Base-by-base conservation (phyloP, 2,329 filamentous ascomycete genomes). In the Colletotrichum camelliae region DNA sequence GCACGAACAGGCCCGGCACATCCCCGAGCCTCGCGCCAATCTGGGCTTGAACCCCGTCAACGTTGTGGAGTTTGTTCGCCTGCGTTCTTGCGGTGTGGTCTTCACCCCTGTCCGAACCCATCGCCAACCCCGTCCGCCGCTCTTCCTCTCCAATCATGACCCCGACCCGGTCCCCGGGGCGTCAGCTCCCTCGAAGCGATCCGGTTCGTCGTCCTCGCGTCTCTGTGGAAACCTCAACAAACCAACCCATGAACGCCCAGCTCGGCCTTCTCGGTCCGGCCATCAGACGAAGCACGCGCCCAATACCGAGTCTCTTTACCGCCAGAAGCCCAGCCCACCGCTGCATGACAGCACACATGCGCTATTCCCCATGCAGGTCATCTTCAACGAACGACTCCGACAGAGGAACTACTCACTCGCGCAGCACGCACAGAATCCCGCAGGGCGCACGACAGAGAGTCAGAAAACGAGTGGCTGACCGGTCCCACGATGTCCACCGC, bases 81-180 rank as follows among this genome's bases (percentile, higher is more conserved):
- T 71, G 9, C 69, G 39, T 29, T 75, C 69, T 75, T 75, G 73
- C 73, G 73, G 73, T 75, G 73, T 72, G 69, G 55, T 55, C 31
- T 21, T 43, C 9, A 31, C 9, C 73, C 70, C 21, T 65, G 74
- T 65, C 65, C 18, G 7, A 60, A 37, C n/a, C 10, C 57, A 8
- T 21, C 7, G 64, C 70, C 70, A 58, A 52, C 70, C 61, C 52
- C 57, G 62, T 75, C 15, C 31, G 48, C 21, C n/a, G 24, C 27
- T 27, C 29, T 24, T 16, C 48, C 62, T 33, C 37, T n/a, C 73
- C 73, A 75, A 75, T 75, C 55, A 67, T 31, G 24, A 33, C 62
- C 69, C 62, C 39, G 18, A 67, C 62, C n/a, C 35, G 5, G 9
- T 2, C 18, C 21, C 55, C 52, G 33, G 55, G 73, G 61, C 5